phyloP scores from a whole-genome alignment of 2,329 filamentous ascomycete species.

The Geosmithia flava region DNA sequence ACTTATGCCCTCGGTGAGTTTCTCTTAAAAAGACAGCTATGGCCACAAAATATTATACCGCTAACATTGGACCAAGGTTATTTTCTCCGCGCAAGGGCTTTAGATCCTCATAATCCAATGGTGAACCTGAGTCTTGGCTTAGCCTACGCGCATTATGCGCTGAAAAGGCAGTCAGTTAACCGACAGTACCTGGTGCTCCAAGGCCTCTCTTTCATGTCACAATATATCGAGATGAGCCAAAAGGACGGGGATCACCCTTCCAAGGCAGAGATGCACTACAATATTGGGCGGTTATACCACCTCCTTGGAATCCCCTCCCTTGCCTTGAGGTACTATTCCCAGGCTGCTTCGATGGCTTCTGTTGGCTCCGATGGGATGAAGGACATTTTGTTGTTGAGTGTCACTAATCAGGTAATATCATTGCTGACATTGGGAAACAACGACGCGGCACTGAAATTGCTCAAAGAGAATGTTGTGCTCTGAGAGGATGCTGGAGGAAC shows the following conservation, averaged over 20 bases:
- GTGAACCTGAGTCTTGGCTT: conserved; percentile 73
- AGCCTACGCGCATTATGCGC: conserved; percentile 75
- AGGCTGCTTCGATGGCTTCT: conserved; percentile 14
- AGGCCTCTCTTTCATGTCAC: conserved; percentile 63
- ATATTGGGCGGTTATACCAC: conserved; percentile 23
- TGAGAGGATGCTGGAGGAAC: background rate
- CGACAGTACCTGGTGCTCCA: conserved; percentile 79
- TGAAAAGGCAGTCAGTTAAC: conserved; percentile 85
- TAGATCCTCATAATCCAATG: conserved; percentile 65
- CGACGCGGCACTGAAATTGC: conserved; percentile 11
- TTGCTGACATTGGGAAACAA: conserved; percentile 17
- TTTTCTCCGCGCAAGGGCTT: conserved; percentile 64
- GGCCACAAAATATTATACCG: conserved; percentile 1
- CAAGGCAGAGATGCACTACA: conserved; percentile 22
- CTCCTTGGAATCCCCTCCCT: conserved; percentile 29
- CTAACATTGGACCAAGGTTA: conserved; percentile 41
- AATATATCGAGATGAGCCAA: conserved; percentile 13
- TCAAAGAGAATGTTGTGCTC: conserved; percentile 12
- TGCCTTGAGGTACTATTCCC: conserved; percentile 58
- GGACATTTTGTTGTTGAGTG: conserved; percentile 15
- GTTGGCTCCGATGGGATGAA: conserved; percentile 1
- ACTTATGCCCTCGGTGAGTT: conserved; percentile 63
- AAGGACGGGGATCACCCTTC: conserved; percentile 2
- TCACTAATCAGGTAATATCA: conserved; percentile 18
- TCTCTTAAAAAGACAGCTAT: background rate